Conservation (phyloP, 345 rosid genomes). For the Rhodomyrtus tomentosa region DNA sequence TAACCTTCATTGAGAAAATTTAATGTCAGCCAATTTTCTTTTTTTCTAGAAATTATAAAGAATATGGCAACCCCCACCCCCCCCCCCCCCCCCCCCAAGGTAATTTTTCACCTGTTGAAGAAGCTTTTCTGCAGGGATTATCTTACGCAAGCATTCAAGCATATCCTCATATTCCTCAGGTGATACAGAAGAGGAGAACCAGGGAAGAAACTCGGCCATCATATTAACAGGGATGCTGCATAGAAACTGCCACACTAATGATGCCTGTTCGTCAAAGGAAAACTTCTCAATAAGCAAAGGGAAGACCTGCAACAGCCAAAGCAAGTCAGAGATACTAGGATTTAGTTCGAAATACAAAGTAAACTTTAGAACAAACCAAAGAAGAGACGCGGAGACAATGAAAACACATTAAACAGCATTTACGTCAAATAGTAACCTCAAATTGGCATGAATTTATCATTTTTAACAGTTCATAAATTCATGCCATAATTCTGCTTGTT, state of each 20-base stretch:
- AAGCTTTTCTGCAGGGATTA: slow-evolving; percentile 54
- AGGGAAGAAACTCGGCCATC: slow-evolving; percentile 50
- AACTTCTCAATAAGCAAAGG: slow-evolving; percentile 51
- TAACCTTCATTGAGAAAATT: slow-evolving; percentile 33
- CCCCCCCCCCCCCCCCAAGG: background rate
- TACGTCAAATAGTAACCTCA: too few species aligned
- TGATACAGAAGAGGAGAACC: slow-evolving; percentile 54
- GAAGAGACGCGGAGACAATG: background rate
- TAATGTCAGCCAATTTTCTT: background rate
- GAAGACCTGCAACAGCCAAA: slow-evolving; percentile 30
- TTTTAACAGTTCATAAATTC: too few species aligned
- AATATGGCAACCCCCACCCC: background rate
- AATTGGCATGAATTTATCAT: too few species aligned
- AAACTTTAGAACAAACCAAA: background rate
- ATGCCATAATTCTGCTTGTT: too few species aligned
- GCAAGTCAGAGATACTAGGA: background rate
- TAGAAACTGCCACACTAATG: slow-evolving; percentile 55
- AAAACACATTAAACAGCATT: too few species aligned
- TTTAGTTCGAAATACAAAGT: background rate
- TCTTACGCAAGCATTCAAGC: slow-evolving; percentile 34
- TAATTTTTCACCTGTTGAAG: slow-evolving; percentile 37
- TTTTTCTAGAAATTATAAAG: background rate
- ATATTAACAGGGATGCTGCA: slow-evolving; percentile 60
- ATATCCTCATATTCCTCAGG: slow-evolving; percentile 34
- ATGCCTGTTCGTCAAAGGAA: slow-evolving; percentile 51